phyloP scores from a whole-genome alignment of 257 asterid species.

The Coffea canephora region DNA sequence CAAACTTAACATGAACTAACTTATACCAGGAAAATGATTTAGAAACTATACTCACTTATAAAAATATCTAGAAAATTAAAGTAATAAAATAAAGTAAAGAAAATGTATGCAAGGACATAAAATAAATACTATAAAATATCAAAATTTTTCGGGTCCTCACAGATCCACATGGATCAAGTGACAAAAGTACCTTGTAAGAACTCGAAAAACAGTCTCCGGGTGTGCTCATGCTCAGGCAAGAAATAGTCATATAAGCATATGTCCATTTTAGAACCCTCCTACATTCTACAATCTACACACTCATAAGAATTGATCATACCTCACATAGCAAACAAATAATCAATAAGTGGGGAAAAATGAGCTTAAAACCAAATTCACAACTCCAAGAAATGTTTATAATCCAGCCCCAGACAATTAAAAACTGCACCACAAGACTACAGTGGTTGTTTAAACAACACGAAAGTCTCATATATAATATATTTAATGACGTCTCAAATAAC shows the following conservation, averaged over 20 bases:
- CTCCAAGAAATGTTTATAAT: not conserved
- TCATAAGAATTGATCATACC: slow-evolving; percentile 11
- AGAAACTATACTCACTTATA: no score
- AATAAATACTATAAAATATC: no score
- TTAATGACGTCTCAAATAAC: not conserved
- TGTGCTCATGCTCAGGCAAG: slow-evolving; percentile 64
- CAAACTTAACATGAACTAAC: no score
- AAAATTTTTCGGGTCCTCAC: no score
- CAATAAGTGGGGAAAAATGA: not conserved
- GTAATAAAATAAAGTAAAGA: no score
- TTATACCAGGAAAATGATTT: no score
- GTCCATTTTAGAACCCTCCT: slow-evolving; percentile 98
- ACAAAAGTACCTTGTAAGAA: slow-evolving; percentile 71
- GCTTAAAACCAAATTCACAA: not conserved
- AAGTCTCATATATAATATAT: not conserved
- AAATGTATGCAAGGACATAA: no score
- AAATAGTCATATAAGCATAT: slow-evolving; percentile 83
- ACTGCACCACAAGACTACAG: not conserved
- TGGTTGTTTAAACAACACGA: not conserved
- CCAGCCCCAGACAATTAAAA: not conserved
- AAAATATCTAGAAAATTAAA: no score
- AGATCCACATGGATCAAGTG: slow-evolving; percentile 10
- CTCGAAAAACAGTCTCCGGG: slow-evolving; percentile 81
- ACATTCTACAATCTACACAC: slow-evolving; percentile 90
- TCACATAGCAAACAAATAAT: slow-evolving; percentile 7